These are phyloP conservation scores for Hericium alpestre DNA, from an alignment of 768 basidiomycete genomes.

Conservation along the genomic window DNA sequence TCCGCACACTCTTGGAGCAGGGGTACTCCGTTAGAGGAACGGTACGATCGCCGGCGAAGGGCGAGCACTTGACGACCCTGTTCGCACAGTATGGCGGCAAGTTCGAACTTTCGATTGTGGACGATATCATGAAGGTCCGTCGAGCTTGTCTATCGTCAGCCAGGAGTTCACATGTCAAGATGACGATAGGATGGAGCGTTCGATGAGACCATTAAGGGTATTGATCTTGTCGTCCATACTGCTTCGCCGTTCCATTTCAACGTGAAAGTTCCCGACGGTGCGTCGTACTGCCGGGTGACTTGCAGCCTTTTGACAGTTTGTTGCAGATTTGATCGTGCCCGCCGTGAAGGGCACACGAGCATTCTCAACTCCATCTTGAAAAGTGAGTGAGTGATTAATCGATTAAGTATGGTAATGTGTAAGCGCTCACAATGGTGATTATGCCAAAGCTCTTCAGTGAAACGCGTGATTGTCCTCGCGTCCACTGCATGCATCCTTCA, in stretches of 20 bases:
- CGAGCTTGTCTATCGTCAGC: background rate
- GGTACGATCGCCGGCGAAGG: conserved; percentile 33
- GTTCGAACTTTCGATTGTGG: conserved; percentile 34
- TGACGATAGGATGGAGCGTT: conserved; percentile 21
- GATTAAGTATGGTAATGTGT: too few species aligned
- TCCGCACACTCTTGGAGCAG: conserved; percentile 22
- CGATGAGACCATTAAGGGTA: conserved; percentile 33
- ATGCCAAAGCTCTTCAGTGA: conserved; percentile 15
- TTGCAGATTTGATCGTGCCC: conserved; percentile 26
- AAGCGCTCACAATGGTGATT: too few species aligned
- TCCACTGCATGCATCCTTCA: conserved; percentile 24
- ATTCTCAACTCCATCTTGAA: conserved; percentile 24
- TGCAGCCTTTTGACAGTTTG: background rate
- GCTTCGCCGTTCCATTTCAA: conserved; percentile 24
- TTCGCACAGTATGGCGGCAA: conserved; percentile 25
- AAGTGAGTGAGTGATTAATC: conserved; percentile 16
- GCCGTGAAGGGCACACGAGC: conserved; percentile 30
- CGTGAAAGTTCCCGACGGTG: conserved; percentile 13
- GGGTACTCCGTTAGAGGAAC: conserved; percentile 33
- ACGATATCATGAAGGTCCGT: conserved; percentile 33
- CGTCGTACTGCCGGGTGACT: background rate
- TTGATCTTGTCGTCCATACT: conserved; percentile 28
- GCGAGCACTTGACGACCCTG: conserved; percentile 27
- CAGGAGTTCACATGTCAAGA: background rate
- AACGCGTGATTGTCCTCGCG: conserved; percentile 36